Conservation (phyloP, 2,329 filamentous ascomycete genomes). For the Trichoderma afroharzianum region DNA sequence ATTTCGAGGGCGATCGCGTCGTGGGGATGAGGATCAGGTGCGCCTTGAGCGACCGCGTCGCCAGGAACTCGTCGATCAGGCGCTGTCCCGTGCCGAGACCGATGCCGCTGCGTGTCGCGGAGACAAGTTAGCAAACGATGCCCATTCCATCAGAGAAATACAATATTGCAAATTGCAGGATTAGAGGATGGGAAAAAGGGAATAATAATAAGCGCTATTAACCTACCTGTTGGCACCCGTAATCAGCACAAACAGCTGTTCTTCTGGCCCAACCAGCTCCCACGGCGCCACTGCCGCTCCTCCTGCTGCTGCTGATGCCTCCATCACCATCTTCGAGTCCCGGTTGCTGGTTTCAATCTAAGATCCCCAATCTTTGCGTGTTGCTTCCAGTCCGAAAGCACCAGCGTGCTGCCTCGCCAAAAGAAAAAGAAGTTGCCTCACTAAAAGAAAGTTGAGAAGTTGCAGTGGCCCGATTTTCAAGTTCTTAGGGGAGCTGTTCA, state of each 20-base stretch:
- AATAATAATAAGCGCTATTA: conserved; percentile 16
- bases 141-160: background rate
- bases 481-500: background rate
- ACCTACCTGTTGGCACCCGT: conserved; percentile 81
- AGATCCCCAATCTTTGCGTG: background rate
- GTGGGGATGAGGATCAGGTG: conserved; percentile 79
- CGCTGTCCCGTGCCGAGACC: conserved; percentile 80
- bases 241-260: conserved; percentile 64
- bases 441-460: background rate
- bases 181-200: background rate
- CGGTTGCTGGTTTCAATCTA: background rate
- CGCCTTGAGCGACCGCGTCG: conserved; percentile 59
- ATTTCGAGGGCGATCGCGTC: conserved; percentile 73
- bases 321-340: conserved; percentile 10
- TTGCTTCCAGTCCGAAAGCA: background rate
- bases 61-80: conserved; percentile 85
- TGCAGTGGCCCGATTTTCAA: background rate
- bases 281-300: conserved; percentile 30
- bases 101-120: conserved; percentile 61
- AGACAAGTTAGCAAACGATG: background rate
- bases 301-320: background rate
- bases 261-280: conserved; percentile 35
- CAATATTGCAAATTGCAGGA: background rate
- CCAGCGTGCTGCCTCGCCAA: background rate
- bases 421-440: background rate